phyloP scores from a whole-genome alignment of 441 rosid genomes.

The Populus tomentosa region DNA sequence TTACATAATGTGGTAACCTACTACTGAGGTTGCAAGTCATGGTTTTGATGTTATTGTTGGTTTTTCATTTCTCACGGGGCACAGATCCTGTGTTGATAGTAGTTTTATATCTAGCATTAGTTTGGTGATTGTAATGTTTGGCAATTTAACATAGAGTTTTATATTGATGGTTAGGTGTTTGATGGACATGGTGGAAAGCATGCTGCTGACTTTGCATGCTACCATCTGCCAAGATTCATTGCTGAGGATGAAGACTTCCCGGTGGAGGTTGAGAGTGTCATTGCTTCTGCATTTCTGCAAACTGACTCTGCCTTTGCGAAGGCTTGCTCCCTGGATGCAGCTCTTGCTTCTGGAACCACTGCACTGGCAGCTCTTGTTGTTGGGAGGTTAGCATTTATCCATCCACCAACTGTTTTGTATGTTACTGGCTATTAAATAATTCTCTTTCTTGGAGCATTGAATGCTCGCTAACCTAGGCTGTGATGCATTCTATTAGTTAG shows the following conservation, averaged over 20 bases:
- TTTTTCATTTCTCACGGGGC: neutral
- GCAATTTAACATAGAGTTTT: conserved; percentile 4
- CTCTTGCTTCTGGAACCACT: conserved; percentile 82
- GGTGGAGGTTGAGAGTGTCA: conserved; percentile 51
- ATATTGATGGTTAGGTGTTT: conserved; percentile 48
- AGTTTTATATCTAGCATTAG: neutral
- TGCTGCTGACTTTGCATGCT: conserved; percentile 82
- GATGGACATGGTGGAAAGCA: conserved; percentile 97
- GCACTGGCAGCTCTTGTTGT: conserved; percentile 75
- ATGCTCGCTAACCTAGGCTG: neutral
- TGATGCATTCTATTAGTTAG: neutral
- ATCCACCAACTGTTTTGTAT: neutral
- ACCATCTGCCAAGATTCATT: conserved; percentile 69
- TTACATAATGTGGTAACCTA: too few relatives aligned
- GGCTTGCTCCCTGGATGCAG: conserved; percentile 66
- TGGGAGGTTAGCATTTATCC: conserved; percentile 54
- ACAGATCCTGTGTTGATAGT: neutral
- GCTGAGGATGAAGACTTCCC: conserved; percentile 66
- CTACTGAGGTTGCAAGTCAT: too few relatives aligned
- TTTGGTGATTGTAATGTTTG: neutral
- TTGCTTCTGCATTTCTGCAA: conserved; percentile 76
- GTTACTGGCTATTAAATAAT: neutral
- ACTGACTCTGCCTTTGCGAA: conserved; percentile 77
- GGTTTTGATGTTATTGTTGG: too few relatives aligned
- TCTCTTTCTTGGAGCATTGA: neutral